Base-by-base conservation (phyloP, 2,329 filamentous ascomycete species). In the Hysterium pulicare region DNA sequence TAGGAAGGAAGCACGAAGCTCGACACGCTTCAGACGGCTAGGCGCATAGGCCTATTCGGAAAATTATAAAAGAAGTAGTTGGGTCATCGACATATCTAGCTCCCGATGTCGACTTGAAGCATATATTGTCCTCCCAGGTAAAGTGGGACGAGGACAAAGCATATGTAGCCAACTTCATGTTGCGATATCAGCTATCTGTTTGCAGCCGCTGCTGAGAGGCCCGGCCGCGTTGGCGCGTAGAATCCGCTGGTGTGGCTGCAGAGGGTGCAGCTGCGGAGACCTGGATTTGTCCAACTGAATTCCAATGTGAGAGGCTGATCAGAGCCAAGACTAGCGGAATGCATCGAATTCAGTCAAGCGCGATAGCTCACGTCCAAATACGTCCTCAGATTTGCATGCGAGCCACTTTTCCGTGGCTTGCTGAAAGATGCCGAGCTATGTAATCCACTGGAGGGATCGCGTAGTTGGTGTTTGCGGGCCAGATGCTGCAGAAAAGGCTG, bases 181-280 rank as follows among this genome's bases (percentile, higher is more conserved):
- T 43, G 45, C 44, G 46, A 49, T 40, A 51, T 56, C 54, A 58
- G 55, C 48, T 53, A 41, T 42, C 40, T 54, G 58, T 45, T 47
- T 45, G 44, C 47, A 31, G 37, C 37, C 33, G 40, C 16, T 16
- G 31, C 33, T 36, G 42, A 36, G 45, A 39, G 42, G 35, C 45
- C 43, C 48, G 50, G 47, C 48, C 48, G 46, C 33, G 40, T 44
- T 59, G 58, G 61, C 53, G 60, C 38, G 40, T n/a, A n/a, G n/a
- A 45, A 35, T 50, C 34, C 16, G 49, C 43, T 51, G 45, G 49
- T 45, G 59, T 57, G 57, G 59, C 58, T 59, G 51, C 47, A 48
- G 43, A 46, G 3, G 33, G 17, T 10, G 19, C 8, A n/a, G 23
- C 26, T 33, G n/a, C 36, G 38, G 17, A 28, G 26, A 32, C 15